These are phyloP conservation scores for Globisporangium abappressorium DNA, from an alignment of 352 stramenopile species.

Conservation along the genomic window DNA sequence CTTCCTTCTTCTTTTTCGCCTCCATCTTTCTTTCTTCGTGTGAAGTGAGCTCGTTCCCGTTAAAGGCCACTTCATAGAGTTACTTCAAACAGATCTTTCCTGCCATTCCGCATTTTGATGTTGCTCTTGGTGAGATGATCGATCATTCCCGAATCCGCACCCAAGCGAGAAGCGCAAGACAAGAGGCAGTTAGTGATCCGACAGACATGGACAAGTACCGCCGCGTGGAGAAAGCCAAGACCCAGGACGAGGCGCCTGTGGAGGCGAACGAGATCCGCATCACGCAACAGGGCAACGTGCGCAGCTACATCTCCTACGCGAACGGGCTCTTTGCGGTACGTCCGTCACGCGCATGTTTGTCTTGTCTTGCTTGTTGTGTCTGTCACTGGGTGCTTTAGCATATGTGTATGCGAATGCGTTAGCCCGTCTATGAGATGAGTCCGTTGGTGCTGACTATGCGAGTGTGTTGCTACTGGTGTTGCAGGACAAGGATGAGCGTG, in stretches of 20 bases:
- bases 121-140: not conserved
- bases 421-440: not conserved
- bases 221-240: slow-evolving; percentile 62
- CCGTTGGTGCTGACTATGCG: not conserved
- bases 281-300: slow-evolving; percentile 78
- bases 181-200: not conserved
- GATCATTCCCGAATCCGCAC: not conserved
- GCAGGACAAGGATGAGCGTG: slow-evolving; percentile 64
- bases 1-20: too few species aligned
- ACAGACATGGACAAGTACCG: slow-evolving; percentile 81
- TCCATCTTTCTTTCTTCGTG: not conserved
- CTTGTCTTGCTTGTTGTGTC: not conserved
- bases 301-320: slow-evolving; percentile 79
- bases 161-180: not conserved
- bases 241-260: slow-evolving; percentile 39
- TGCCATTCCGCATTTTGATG: slow-evolving; percentile 7
- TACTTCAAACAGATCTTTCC: slow-evolving; percentile 34
- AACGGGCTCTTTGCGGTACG: slow-evolving; percentile 66
- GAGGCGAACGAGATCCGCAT: slow-evolving; percentile 82
- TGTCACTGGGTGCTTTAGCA: not conserved
- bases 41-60: not conserved
- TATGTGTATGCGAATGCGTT: not conserved
- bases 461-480: not conserved
- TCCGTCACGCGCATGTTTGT: slow-evolving; percentile 6
- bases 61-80: slow-evolving; percentile 23